Percentiles rank a stretch among this genome's conserved stretches.
Evolutionary conservation across 1,139 yeast species (phyloP).

Genomic region (Komagataea norvegica): DNA sequence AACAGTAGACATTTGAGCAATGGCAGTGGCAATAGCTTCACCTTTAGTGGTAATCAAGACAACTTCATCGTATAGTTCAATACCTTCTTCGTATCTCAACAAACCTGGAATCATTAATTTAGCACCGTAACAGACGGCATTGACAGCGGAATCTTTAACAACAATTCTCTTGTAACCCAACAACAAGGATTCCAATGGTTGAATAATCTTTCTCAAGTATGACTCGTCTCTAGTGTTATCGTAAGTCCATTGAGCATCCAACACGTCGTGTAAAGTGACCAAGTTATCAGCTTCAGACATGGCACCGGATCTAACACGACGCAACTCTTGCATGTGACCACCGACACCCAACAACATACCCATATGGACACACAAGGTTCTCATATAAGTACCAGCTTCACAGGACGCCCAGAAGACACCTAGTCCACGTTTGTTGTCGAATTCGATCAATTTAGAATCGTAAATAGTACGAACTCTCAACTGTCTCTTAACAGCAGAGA

Average conservation of each 20-base stretch:
- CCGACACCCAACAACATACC: slow-evolving; percentile 99
- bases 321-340: slow-evolving; percentile 99
- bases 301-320: slow-evolving; percentile 99
- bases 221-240: slow-evolving; percentile 97
- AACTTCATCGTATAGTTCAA: slow-evolving; percentile 95
- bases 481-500: slow-evolving; percentile 98
- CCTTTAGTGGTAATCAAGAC: slow-evolving; percentile 98
- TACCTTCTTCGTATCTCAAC: slow-evolving; percentile 95
- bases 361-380: slow-evolving; percentile 96
- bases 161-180: slow-evolving; percentile 96
- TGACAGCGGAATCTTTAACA: slow-evolving; percentile 96
- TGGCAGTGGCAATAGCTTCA: slow-evolving; percentile 98
- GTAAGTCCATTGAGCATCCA: slow-evolving; percentile 97
- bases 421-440: slow-evolving; percentile 92
- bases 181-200: slow-evolving; percentile 89
- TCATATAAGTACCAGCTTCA: slow-evolving; percentile 99
- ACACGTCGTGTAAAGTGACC: slow-evolving; percentile 93
- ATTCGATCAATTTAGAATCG: slow-evolving; percentile 91
- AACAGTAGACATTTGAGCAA: slow-evolving; percentile 98
- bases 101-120: slow-evolving; percentile 98
- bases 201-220: slow-evolving; percentile 87
- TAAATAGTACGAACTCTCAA: slow-evolving; percentile 96
- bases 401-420: slow-evolving; percentile 99
- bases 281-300: slow-evolving; percentile 83
- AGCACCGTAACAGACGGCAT: slow-evolving; percentile 98